Percentiles rank a stretch among this genome's conserved stretches.
These are phyloP conservation scores for Aspergillus affinis DNA, from an alignment of 495 filamentous ascomycete genomes.

Conservation along the genomic window DNA sequence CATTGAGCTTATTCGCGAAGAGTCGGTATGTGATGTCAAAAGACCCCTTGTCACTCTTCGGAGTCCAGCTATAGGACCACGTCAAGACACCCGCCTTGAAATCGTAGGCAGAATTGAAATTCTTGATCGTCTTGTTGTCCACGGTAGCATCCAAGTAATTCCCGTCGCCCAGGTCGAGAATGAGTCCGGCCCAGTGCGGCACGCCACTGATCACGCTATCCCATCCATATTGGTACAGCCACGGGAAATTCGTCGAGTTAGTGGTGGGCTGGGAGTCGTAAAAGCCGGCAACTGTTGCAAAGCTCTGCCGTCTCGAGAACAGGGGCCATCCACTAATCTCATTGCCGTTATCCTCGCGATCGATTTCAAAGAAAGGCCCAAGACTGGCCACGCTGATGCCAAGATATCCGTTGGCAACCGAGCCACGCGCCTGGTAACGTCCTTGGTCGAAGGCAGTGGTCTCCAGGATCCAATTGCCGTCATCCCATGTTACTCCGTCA, in stretches of 20 bases:
- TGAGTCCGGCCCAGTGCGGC: slow-evolving; percentile 65
- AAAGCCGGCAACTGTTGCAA: slow-evolving; percentile 75
- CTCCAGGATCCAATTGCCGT: slow-evolving; percentile 59
- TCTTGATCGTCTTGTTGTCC: slow-evolving; percentile 54
- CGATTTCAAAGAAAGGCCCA: slow-evolving; percentile 71
- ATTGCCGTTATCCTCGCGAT: slow-evolving; percentile 48
- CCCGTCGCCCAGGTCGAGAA: slow-evolving; percentile 56
- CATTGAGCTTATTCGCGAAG: slow-evolving; percentile 59
- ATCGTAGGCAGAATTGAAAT: slow-evolving; percentile 62
- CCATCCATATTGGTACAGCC: slow-evolving; percentile 69
- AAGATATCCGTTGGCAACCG: slow-evolving; percentile 63
- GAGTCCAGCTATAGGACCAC: slow-evolving; percentile 70
- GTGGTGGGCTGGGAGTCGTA: slow-evolving; percentile 63
- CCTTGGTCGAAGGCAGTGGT: slow-evolving; percentile 57
- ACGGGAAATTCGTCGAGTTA: slow-evolving; percentile 67
- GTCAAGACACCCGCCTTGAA: slow-evolving; percentile 60
- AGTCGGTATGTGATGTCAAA: slow-evolving; percentile 59
- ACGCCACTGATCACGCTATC: slow-evolving; percentile 75
- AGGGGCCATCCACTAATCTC: slow-evolving; percentile 75
- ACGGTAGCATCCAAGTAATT: slow-evolving; percentile 62
- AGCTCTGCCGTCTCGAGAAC: slow-evolving; percentile 64
- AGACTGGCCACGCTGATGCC: slow-evolving; percentile 61
- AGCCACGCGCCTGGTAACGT: slow-evolving; percentile 61
- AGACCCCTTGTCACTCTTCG: slow-evolving; percentile 43
- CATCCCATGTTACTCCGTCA: slow-evolving; percentile 59